Percentiles rank a stretch among this genome's conserved stretches.
Evolutionary conservation across 2,329 filamentous ascomycete genomes (phyloP).

Genomic region (Trichoderma sp.): DNA sequence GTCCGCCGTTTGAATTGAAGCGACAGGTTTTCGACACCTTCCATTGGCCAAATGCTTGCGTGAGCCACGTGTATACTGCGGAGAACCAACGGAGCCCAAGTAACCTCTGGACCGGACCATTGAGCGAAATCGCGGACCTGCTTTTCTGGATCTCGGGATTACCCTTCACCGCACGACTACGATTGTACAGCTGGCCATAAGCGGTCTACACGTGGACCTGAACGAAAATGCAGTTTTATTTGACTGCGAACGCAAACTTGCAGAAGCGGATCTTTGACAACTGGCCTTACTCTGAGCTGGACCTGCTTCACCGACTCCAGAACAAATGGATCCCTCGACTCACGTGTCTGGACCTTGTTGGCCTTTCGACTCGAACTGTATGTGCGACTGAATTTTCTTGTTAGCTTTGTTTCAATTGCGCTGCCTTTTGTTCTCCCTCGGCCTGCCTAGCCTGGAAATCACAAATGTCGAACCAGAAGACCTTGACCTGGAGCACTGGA

Average conservation of each 20-base stretch:
- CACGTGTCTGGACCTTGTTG: conserved; percentile 14
- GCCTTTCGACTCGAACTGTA: conserved; percentile 16
- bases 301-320: conserved; percentile 17
- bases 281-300: conserved; percentile 20
- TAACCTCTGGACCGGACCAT: conserved; percentile 31
- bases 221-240: conserved; percentile 30
- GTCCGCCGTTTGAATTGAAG: conserved; percentile 31
- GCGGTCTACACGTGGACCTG: conserved; percentile 17
- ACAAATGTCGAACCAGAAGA: conserved; percentile 4
- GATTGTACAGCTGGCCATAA: conserved; percentile 11
- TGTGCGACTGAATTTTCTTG: conserved; percentile 7
- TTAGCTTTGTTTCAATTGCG: conserved; percentile 8
- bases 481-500: conserved; percentile 13
- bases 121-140: conserved; percentile 29
- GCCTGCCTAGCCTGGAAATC: background rate
- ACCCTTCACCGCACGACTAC: conserved; percentile 5
- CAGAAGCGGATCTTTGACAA: conserved; percentile 23
- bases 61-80: conserved; percentile 16
- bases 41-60: conserved; percentile 18
- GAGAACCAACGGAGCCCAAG: conserved; percentile 21
- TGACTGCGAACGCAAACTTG: conserved; percentile 37
- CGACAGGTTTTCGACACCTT: conserved; percentile 14
- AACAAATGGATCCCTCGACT: conserved; percentile 8
- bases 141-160: conserved; percentile 20
- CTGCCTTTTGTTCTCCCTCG: background rate